Evolutionary conservation across 495 filamentous ascomycete genomes (phyloP), one percentile per base, ranked within the genome.

Genomic region (Lophiotrema nucula): DNA sequence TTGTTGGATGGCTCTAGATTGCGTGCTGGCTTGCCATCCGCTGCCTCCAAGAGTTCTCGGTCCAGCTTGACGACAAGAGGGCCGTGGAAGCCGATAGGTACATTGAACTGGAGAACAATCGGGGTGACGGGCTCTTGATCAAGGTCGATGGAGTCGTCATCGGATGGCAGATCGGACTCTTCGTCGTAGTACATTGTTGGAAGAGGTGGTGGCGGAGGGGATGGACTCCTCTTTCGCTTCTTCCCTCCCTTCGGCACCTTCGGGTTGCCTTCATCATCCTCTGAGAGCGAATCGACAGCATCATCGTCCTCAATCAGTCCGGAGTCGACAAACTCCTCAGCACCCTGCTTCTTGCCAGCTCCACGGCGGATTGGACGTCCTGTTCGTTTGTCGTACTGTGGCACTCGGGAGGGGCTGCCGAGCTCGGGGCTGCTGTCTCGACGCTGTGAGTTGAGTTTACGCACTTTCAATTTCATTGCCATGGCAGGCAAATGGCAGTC

Each of bases 61-160:
- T 68, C 60, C 41, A 67, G 43, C 48, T 54, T 58, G 22, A 66
- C 63, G 4, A 54, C 41, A 35, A 65, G 48, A 4, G 69, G 69
- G 21, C 69, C 69, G 50, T 67, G 51, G 44, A 67, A 69, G 4
- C 66, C 68, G 8, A 49, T 47, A 23, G 66, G 63, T 2, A 72
- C 47, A 35, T 70, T 67, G 66, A 72, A 66, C n/a, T 53, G 63
- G 13, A 72, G 58, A 4, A 24, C 50, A 10, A 70, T 49, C 5
- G 57, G 55, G 24, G 28, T 31, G 1, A 15, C 45, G 28, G 45
- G 27, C 19, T 39, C 15, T 12, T 38, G 3, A 25, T 51, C 49
- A n/a, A 35, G 43, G 43, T 50, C 39, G 26, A 24, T 18, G 35
- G 38, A 18, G 22, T 62, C 60, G 11, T 47, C 52, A 6, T 60